Conservation (phyloP, 192 early-diverging fungal species). For the Paraglomus brasilianum region DNA sequence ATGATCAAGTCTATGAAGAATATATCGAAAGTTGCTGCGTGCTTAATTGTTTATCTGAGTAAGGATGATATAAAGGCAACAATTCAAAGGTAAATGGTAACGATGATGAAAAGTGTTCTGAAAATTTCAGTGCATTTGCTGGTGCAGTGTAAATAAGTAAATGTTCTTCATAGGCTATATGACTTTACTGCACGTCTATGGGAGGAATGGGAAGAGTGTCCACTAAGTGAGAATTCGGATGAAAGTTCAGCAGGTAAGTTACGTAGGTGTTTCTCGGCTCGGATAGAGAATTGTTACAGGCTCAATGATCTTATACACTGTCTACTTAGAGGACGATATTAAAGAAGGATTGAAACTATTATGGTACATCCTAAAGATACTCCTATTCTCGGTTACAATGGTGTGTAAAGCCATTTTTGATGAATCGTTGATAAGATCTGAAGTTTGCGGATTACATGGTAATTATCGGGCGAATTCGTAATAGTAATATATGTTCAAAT, state of each 20-base stretch:
- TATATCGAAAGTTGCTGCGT: not conserved
- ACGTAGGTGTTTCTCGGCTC: not conserved
- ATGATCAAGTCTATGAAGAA: constrained; percentile 4
- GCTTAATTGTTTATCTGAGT: not conserved
- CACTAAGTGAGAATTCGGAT: constrained; percentile 2
- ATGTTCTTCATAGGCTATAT: constrained; percentile 10
- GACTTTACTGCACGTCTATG: constrained; percentile 7
- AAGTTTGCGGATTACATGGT: constrained; percentile 25
- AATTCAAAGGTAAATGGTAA: not conserved
- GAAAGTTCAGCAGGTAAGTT: not conserved
- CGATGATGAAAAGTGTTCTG: not conserved
- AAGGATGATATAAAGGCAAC: not conserved
- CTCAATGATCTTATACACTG: not conserved
- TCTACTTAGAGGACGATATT: constrained; percentile 31
- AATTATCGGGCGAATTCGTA: not conserved
- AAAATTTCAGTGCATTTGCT: not conserved
- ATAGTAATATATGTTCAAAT: not conserved
- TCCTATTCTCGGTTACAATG: constrained; percentile 51
- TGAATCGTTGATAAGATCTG: constrained; percentile 27
- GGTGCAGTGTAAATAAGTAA: not conserved
- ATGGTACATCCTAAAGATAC: constrained; percentile 49
- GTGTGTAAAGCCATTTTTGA: constrained; percentile 45
- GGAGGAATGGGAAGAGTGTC: constrained; percentile 7
- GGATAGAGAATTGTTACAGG: too few relatives aligned
- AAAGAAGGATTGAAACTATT: constrained; percentile 31